Base-by-base conservation (phyloP, 805 yeast genomes). In the Ogataea paradorogensis region DNA sequence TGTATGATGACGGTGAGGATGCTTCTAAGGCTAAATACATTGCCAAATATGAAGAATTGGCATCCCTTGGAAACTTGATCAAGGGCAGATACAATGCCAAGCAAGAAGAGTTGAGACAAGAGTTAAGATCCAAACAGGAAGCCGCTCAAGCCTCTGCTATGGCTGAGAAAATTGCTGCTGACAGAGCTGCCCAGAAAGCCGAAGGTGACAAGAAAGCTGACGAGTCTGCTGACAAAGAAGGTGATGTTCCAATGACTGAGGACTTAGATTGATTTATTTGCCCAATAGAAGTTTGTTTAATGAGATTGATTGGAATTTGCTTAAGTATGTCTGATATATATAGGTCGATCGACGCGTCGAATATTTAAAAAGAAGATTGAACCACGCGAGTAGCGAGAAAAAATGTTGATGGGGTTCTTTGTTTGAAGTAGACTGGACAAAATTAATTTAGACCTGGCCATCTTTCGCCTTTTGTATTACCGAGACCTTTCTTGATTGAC, bases 41-140 rank as follows among this genome's bases (percentile, higher is more conserved):
- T 69, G 98, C 99, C 61, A 90, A 86, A 71, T 89, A 89, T 71
- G 98, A 93, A 72, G 99, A 93, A 70, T 81, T 93, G 61, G 95
- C 96, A 32, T 78, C 95, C 30, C 73, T 82, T 55, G 99, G 99
- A 67, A 91, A 93, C 76, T 72, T 93, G 54, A 88, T 93, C 70
- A 85, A 82, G 73, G 98, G 96, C 59, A 83, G 99, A 73, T 93
- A 87, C 74, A 71, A 83, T 56, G 86, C 90, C 49, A 88, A 91
- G 70, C 87, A 90, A 67, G 96, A 93, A 73, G 97, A 93, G 71
- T 85, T 86, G 76, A 84, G 83, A 69, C 95, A 89, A 70, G 87
- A 93, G 57, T 68, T 74, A 59, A 82, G 86, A 71, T 78, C 88
- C 53, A 86, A 87, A 70, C 82, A 82, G 67, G 96, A 89, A 71